Evolutionary conservation across 164 flowering plant species (phyloP).

Genomic region (Hamamelis virginiana): DNA sequence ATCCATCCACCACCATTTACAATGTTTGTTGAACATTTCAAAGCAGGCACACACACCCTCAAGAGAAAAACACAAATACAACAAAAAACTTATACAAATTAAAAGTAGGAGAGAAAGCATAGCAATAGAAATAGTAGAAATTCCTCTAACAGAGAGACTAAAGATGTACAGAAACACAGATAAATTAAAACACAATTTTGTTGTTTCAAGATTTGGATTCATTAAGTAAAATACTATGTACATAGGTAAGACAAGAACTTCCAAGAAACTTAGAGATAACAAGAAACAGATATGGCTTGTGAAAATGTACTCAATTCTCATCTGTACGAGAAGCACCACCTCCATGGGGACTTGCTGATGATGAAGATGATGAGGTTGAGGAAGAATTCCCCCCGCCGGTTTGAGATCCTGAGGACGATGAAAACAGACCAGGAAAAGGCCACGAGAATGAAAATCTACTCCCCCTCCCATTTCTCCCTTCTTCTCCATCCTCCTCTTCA

Average conservation of each 20-base stretch:
- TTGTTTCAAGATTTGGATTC: constrained; percentile 13
- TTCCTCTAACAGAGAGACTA: neutral
- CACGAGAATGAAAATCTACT: constrained; percentile 54
- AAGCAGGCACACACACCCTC: neutral
- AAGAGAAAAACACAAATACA: neutral
- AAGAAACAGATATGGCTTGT: neutral
- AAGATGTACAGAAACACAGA: neutral
- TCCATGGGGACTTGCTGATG: constrained; percentile 19
- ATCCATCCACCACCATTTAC: neutral
- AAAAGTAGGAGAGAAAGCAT: neutral
- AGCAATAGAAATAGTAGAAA: too few relatives aligned
- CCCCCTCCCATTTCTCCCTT: constrained; percentile 42
- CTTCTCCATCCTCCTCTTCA: constrained; percentile 31
- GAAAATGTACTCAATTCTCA: constrained; percentile 32
- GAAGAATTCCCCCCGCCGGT: constrained; percentile 33
- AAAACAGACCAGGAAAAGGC: constrained; percentile 57
- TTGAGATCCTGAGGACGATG: constrained; percentile 48
- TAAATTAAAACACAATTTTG: constrained; percentile 5
- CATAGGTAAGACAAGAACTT: constrained; percentile 17
- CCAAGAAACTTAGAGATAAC: constrained; percentile 6
- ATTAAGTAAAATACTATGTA: constrained; percentile 21
- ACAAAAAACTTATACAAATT: neutral
- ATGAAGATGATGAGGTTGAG: constrained; percentile 18
- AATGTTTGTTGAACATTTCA: neutral
- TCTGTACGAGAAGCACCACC: constrained; percentile 25